Evolutionary conservation across 2,329 filamentous ascomycete species (phyloP).

Genomic region (Colletotrichum graminicola): DNA sequence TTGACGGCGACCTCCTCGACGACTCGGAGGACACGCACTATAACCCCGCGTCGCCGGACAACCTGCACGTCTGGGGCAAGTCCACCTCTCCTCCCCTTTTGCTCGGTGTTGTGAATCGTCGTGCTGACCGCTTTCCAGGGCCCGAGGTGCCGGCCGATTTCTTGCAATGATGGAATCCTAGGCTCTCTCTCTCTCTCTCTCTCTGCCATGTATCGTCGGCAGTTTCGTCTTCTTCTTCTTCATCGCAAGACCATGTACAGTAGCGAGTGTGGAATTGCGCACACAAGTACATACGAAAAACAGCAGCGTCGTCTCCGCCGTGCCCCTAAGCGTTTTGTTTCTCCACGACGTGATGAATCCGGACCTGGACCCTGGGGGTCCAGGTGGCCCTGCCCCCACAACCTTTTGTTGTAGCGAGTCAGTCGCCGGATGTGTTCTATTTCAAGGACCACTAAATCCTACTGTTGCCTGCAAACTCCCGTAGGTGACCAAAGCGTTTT

Average conservation of each 20-base stretch:
- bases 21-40: conserved; percentile 63
- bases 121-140: conserved; percentile 32
- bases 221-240: background rate
- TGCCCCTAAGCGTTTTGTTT: background rate
- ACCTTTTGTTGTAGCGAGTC: too few relatives aligned
- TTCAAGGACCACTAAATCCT: too few relatives aligned
- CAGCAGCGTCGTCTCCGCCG: too few relatives aligned
- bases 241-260: conserved; percentile 1
- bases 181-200: too few relatives aligned
- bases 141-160: conserved; percentile 42
- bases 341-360: background rate
- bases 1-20: conserved; percentile 75
- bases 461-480: too few relatives aligned
- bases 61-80: conserved; percentile 61
- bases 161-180: conserved; percentile 25
- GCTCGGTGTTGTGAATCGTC: background rate
- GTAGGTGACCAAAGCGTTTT: too few relatives aligned
- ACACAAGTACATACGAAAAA: background rate
- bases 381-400: too few relatives aligned
- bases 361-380: too few relatives aligned
- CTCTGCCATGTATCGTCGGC: too few relatives aligned
- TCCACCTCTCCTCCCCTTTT: background rate
- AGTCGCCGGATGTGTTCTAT: too few relatives aligned
- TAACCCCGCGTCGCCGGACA: conserved; percentile 55
- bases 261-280: background rate